These are phyloP conservation scores for Paracoccidioides lutzii DNA, from an alignment of 2,329 filamentous ascomycete genomes.

Conservation along the genomic window DNA sequence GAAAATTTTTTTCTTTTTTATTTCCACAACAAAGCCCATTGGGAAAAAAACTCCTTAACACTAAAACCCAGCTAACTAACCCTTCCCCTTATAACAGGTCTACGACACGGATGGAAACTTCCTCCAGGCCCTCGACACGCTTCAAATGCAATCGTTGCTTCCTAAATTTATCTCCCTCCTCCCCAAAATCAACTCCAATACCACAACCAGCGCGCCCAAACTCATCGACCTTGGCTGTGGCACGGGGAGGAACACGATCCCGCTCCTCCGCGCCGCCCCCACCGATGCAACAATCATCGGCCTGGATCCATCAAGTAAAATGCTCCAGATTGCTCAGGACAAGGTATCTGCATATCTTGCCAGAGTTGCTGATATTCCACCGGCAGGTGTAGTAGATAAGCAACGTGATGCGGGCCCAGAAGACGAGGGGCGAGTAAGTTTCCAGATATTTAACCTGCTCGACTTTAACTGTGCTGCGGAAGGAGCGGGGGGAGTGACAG, in stretches of 20 bases:
- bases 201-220: slow-evolving; percentile 12
- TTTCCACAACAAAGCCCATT: background rate
- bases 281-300: slow-evolving; percentile 34
- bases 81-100: slow-evolving; percentile 20
- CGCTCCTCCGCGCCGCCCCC: slow-evolving; percentile 26
- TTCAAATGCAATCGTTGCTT: slow-evolving; percentile 41
- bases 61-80: background rate
- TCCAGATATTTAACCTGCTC: slow-evolving; percentile 29
- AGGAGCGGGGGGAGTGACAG: slow-evolving; percentile 11
- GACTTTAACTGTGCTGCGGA: slow-evolving; percentile 7
- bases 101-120: slow-evolving; percentile 57
- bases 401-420: background rate
- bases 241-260: slow-evolving; percentile 50
- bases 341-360: slow-evolving; percentile 19
- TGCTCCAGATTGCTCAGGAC: slow-evolving; percentile 42
- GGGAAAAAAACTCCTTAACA: background rate
- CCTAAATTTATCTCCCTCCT: slow-evolving; percentile 34
- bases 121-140: slow-evolving; percentile 49
- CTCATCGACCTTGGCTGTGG: slow-evolving; percentile 54
- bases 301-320: slow-evolving; percentile 44
- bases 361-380: background rate
- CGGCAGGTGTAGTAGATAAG: background rate
- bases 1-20: too few relatives aligned
- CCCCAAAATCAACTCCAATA: slow-evolving; percentile 6
- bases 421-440: background rate